Percentiles rank a stretch among this genome's conserved stretches.
phyloP scores from a whole-genome alignment of 2,329 filamentous ascomycete species.

The Aspergillus udagawae region DNA sequence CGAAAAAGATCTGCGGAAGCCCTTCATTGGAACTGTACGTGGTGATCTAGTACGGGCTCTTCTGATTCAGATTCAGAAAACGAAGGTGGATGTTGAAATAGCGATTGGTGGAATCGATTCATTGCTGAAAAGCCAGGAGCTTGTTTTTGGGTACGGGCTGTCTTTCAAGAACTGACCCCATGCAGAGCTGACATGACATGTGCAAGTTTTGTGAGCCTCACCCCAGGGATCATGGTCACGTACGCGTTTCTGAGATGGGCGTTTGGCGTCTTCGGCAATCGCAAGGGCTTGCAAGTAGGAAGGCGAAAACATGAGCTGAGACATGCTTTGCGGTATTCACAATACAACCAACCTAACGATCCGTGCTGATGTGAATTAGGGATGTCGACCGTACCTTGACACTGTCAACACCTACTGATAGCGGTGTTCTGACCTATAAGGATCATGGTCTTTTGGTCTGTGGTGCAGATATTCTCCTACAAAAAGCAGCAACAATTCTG shows the following conservation, averaged over 20 bases:
- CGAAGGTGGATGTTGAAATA: conserved; percentile 95
- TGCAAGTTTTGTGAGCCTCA: conserved; percentile 79
- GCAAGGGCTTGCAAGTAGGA: conserved; percentile 63
- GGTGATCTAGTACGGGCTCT: conserved; percentile 87
- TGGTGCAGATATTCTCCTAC: conserved; percentile 79
- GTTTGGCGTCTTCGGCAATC: conserved; percentile 63
- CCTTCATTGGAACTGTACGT: conserved; percentile 74
- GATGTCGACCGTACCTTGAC: conserved; percentile 82
- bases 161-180: neutral
- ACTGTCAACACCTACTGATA: conserved; percentile 64
- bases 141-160: conserved; percentile 69
- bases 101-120: conserved; percentile 95
- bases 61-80: conserved; percentile 96
- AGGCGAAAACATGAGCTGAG: conserved; percentile 67
- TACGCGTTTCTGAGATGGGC: conserved; percentile 72
- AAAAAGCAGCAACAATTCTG: conserved; percentile 63
- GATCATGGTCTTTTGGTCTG: conserved; percentile 87
- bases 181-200: conserved; percentile 13
- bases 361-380: conserved; percentile 27
- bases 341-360: neutral
- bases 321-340: conserved; percentile 63
- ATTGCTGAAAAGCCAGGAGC: conserved; percentile 89
- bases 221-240: conserved; percentile 84
- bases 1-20: conserved; percentile 78
- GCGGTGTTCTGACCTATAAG: conserved; percentile 79